phyloP scores from a whole-genome alignment of 495 filamentous ascomycete genomes.

The Halenospora varia region DNA sequence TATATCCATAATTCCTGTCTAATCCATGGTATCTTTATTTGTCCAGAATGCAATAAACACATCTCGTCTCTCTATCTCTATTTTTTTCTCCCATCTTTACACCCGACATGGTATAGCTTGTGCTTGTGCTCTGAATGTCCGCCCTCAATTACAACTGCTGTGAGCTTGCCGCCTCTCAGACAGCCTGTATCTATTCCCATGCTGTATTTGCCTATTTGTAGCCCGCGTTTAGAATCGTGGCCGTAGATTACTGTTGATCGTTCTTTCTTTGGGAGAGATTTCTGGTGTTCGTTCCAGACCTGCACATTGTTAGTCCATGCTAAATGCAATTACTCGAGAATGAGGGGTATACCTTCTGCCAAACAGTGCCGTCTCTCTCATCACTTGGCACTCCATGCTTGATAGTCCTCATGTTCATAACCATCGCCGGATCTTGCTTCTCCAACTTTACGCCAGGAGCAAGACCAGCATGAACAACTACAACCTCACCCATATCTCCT shows the following conservation, averaged over 20 bases:
- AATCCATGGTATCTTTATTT: too few relatives aligned
- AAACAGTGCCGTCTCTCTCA: conserved; percentile 52
- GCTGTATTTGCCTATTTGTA: conserved; percentile 64
- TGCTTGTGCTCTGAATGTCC: conserved; percentile 20
- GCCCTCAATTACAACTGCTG: conserved; percentile 68
- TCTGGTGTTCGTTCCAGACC: conserved; percentile 58
- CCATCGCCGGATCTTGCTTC: conserved; percentile 70
- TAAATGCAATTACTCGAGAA: too few relatives aligned
- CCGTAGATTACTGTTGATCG: conserved; percentile 69
- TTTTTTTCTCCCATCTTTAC: conserved; percentile 21
- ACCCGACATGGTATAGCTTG: conserved; percentile 24
- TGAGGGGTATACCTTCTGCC: conserved; percentile 67
- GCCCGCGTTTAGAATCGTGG: conserved; percentile 71
- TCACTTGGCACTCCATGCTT: conserved; percentile 57
- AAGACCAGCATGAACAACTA: conserved; percentile 82
- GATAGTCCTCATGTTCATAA: conserved; percentile 91
- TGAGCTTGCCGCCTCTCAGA: conserved; percentile 66
- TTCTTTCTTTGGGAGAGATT: conserved; percentile 16
- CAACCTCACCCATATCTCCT: conserved; percentile 51
- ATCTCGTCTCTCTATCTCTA: too few relatives aligned
- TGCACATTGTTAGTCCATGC: conserved; percentile 26
- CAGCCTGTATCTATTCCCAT: conserved; percentile 86
- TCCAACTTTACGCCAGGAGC: conserved; percentile 68
- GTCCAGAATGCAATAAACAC: too few relatives aligned
- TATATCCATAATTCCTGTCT: too few relatives aligned